These are phyloP conservation scores for Ustilago xerochloae DNA, from an alignment of 1,284 basidiomycete species.

Conservation along the genomic window DNA sequence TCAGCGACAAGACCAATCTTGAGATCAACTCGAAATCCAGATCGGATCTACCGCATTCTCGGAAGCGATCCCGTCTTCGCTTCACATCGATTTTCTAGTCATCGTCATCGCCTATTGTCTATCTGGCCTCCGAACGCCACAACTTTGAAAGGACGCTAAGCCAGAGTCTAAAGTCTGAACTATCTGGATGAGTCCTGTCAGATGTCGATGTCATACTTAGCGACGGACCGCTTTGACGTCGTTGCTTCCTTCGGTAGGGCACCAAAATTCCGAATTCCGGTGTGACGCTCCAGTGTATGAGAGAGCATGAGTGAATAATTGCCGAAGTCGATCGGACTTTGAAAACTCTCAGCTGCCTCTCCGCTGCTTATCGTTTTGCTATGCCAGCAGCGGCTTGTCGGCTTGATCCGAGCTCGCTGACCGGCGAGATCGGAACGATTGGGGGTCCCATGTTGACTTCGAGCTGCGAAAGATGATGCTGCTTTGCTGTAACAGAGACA, in stretches of 20 bases:
- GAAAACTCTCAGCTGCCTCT: too few relatives aligned
- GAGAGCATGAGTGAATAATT: not conserved
- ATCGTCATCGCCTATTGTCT: not conserved
- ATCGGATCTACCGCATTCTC: not conserved
- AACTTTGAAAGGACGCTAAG: not conserved
- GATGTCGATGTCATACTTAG: not conserved
- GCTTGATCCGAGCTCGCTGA: not conserved
- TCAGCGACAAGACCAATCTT: not conserved
- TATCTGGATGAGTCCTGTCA: not conserved
- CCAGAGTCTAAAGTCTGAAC: not conserved
- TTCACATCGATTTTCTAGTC: not conserved
- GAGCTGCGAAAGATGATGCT: not conserved
- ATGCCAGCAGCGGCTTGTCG: not conserved
- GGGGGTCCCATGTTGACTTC: not conserved
- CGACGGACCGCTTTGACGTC: not conserved
- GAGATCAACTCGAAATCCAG: not conserved
- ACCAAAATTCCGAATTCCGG: not conserved
- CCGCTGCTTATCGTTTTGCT: not conserved
- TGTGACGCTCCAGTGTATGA: too few relatives aligned
- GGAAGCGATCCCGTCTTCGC: not conserved
- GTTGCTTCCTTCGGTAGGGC: too few relatives aligned
- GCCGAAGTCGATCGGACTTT: constrained; percentile 22
- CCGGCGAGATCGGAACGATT: not conserved
- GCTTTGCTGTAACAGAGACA: not conserved
- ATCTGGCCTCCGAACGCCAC: not conserved